A percentile compares a stretch with the other conserved stretches of the same genome.
Evolutionary conservation across 164 flowering plant genomes (phyloP).

Genomic region (Vitis riparia): DNA sequence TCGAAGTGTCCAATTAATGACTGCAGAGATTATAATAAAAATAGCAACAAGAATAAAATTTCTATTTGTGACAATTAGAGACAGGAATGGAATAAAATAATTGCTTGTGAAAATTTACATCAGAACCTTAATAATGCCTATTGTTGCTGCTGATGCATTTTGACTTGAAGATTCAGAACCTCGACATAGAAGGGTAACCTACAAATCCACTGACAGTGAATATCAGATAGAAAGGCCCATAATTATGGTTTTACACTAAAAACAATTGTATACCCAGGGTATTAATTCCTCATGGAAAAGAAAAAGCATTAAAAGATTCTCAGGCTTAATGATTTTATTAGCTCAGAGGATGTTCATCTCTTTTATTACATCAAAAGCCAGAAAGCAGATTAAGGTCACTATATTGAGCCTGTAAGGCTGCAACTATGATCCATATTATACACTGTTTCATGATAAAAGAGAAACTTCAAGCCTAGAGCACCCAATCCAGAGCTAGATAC

Average conservation of each 20-base stretch:
- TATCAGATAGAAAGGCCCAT: constrained; percentile 6
- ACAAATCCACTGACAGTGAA: constrained; percentile 18
- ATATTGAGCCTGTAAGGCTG: too few relatives aligned
- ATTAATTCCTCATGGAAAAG: not conserved
- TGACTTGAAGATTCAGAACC: constrained; percentile 48
- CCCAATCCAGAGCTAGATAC: too few relatives aligned
- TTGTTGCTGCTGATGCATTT: constrained; percentile 60
- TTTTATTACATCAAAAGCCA: too few relatives aligned
- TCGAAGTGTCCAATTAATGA: constrained; percentile 98
- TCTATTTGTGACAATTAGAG: not conserved
- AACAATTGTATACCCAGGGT: not conserved
- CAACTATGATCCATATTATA: too few relatives aligned
- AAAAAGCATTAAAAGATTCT: not conserved
- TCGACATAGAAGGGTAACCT: constrained; percentile 93
- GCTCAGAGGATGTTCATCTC: too few relatives aligned
- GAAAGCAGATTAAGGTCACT: too few relatives aligned
- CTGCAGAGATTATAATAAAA: constrained; percentile 41
- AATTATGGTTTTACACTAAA: not conserved
- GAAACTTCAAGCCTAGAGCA: too few relatives aligned
- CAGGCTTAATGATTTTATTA: too few relatives aligned
- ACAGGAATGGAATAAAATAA: not conserved
- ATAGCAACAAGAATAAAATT: not conserved
- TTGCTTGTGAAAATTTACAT: not conserved
- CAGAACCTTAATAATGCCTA: constrained; percentile 90
- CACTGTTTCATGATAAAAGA: too few relatives aligned